Evolutionary conservation across 2,329 filamentous ascomycete species (phyloP).

Genomic region (Cryphonectria naterciae): DNA sequence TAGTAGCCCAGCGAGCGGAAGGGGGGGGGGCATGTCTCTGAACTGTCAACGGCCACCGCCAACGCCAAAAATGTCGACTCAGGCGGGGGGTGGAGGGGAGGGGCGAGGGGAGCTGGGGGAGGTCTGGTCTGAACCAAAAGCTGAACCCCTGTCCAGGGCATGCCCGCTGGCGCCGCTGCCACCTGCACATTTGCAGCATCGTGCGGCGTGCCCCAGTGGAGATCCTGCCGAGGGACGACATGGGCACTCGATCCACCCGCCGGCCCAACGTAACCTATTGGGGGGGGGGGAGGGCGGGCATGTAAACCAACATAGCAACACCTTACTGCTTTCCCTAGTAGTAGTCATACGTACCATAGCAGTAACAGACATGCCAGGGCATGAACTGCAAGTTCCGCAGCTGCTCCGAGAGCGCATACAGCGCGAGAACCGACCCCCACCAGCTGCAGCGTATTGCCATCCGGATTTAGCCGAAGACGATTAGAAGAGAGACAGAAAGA

Average conservation of each 20-base stretch:
- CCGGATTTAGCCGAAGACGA: background rate
- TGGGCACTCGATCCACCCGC: conserved; percentile 1
- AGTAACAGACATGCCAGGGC: background rate
- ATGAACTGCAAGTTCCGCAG: background rate
- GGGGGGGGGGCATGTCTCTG: conserved; percentile 20
- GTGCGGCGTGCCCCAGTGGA: conserved; percentile 9
- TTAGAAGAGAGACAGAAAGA: background rate
- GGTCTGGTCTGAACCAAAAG: conserved; percentile 6
- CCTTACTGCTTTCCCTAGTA: background rate
- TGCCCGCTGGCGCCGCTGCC: conserved; percentile 23
- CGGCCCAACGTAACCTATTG: background rate
- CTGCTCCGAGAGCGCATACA: background rate
- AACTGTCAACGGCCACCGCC: conserved; percentile 23
- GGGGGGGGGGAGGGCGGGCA: too few relatives aligned
- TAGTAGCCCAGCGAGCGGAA: conserved; percentile 19
- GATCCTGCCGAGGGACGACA: conserved; percentile 15
- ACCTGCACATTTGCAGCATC: conserved; percentile 20
- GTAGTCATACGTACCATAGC: background rate
- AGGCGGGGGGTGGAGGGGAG: conserved; percentile 6
- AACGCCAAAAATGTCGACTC: conserved; percentile 5
- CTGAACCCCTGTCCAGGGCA: conserved; percentile 25
- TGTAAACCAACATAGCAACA: background rate
- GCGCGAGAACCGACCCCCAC: background rate
- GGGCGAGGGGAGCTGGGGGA: background rate
- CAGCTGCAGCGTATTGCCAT: background rate